These are phyloP conservation scores for Venturia nashicola DNA, from an alignment of 2,329 filamentous ascomycete genomes.

Conservation along the genomic window DNA sequence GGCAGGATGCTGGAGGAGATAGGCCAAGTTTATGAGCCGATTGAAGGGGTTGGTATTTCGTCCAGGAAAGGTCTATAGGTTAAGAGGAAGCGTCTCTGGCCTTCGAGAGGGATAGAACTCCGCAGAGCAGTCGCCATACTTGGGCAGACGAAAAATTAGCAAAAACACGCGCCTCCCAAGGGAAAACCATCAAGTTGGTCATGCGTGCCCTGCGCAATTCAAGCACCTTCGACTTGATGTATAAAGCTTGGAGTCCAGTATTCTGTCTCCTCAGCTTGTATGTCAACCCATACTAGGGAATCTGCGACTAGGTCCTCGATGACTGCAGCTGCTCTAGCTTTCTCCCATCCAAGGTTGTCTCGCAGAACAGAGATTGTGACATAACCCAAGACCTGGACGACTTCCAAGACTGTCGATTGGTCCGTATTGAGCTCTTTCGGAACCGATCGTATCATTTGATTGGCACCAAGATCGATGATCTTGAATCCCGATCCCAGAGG, in stretches of 20 bases:
- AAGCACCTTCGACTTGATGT: neutral
- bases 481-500: slow-evolving; percentile 83
- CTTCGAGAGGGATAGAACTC: neutral
- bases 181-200: neutral
- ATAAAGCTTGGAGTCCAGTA: slow-evolving; percentile 66
- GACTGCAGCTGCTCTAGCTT: slow-evolving; percentile 73
- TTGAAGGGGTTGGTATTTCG: neutral
- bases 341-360: slow-evolving; percentile 75
- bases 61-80: neutral
- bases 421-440: slow-evolving; percentile 93
- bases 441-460: slow-evolving; percentile 80
- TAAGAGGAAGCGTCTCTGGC: neutral
- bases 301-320: slow-evolving; percentile 82
- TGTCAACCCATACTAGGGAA: slow-evolving; percentile 89
- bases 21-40: neutral
- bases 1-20: neutral
- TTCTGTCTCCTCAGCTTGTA: slow-evolving; percentile 69
- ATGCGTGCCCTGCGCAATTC: neutral
- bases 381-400: slow-evolving; percentile 77
- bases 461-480: slow-evolving; percentile 70
- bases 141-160: neutral
- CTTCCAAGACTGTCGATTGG: slow-evolving; percentile 84
- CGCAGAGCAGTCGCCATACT: neutral
- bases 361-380: slow-evolving; percentile 83
- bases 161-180: neutral